Evolutionary conservation across 257 asterid genomes (phyloP).

Genomic region (Gynochthodes officinalis): DNA sequence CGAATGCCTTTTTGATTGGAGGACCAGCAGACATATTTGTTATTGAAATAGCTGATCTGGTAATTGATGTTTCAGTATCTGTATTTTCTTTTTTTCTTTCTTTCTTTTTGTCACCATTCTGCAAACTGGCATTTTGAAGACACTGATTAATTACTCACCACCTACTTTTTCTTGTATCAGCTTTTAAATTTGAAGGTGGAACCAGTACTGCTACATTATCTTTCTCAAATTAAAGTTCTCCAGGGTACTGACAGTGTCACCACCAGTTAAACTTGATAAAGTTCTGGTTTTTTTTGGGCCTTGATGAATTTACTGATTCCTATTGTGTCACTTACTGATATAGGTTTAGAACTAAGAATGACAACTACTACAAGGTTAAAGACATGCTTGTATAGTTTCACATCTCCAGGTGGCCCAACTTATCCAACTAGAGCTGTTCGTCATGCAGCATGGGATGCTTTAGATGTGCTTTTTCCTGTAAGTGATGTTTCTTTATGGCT

Average conservation of each 20-base stretch:
- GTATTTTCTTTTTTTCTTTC: too few relatives aligned
- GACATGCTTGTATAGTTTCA: constrained; percentile 92
- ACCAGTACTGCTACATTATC: constrained; percentile 93
- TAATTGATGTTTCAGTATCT: constrained; percentile 20
- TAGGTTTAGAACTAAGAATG: constrained; percentile 90
- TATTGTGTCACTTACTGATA: not conserved
- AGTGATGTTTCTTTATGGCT: constrained; percentile 30
- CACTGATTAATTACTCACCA: not conserved
- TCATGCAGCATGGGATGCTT: constrained; percentile 95
- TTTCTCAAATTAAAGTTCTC: constrained; percentile 65
- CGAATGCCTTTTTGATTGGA: constrained; percentile 86
- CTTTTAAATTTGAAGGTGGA: constrained; percentile 94
- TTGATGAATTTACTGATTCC: not conserved
- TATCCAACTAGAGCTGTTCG: constrained; percentile 98
- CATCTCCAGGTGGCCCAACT: constrained; percentile 97
- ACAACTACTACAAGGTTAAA: constrained; percentile 84
- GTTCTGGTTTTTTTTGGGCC: not conserved
- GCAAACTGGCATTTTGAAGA: not conserved
- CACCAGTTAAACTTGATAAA: not conserved
- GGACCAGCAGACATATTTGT: constrained; percentile 75
- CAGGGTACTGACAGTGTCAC: constrained; percentile 45
- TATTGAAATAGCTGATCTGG: constrained; percentile 91
- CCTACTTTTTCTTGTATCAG: constrained; percentile 35
- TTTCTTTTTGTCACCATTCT: too few relatives aligned
- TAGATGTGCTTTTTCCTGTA: constrained; percentile 89